Base-by-base conservation (phyloP, 768 basidiomycete species). In the Calocybe gangraenosa region DNA sequence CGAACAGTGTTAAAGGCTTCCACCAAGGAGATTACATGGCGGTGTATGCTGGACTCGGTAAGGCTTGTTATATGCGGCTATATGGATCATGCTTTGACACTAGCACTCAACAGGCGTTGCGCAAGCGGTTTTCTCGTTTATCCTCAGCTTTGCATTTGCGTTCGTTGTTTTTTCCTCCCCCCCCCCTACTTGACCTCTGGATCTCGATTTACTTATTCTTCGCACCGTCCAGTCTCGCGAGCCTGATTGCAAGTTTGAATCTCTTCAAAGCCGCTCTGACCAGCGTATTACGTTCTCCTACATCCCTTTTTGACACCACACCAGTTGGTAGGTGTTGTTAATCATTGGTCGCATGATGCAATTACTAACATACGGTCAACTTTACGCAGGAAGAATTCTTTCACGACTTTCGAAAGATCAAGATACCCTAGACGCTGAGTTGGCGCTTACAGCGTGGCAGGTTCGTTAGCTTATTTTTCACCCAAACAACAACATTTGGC, bases 251-350 rank as follows among this genome's bases (percentile, higher is more conserved):
- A 3, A 72, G 74, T 54, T 57, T 74, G 36, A 65, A 60, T 8
- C 59, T 87, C 40, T 86, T 84, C 64, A 75, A 68, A 47, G 58
- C 66, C 0, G 82, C 82, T 0, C 64, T 87, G 18, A 56, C 50
- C 1, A 68, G 69, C 9, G 81, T 90, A 3, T 55, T 88, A 43
- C 64, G 73, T 5, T 83, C 83, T 9, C 79, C 82, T 0, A 60
- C 70, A 0, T 73, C 79, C 3, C 87, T 86, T 66, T 87, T 85
- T 54, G 86, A 89, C 54, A 82, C 82, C 1, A 87, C 83, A 0
- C 81, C 81, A 2, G 73, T 82, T 55, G 81, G 81, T 79, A 58
- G 23, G 64, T 35, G 19, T 18, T 3, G 23, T 13, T 20, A 7
- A 42, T 40, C 20, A 31, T 37, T n/a, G 23, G 14, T 35, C 39